phyloP scores from a whole-genome alignment of 2,329 filamentous ascomycete genomes.

The Aspergillus ustus region DNA sequence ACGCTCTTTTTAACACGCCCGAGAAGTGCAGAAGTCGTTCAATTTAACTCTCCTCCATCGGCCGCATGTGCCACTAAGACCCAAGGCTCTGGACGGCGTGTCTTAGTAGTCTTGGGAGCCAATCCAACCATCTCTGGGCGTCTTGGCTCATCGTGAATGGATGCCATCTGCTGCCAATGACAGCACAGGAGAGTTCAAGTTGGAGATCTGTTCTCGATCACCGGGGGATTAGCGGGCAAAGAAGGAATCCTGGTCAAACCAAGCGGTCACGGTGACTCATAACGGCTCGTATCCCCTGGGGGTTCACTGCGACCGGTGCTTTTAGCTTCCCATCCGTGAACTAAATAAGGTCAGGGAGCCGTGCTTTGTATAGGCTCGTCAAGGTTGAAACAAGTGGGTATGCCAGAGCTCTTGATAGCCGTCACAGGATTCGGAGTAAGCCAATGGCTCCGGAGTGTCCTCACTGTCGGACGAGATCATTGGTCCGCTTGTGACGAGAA shows the following conservation, averaged over 20 bases:
- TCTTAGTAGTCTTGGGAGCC: conserved; percentile 1
- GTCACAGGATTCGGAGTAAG: neutral
- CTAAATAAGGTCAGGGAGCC: neutral
- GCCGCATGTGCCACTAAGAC: neutral
- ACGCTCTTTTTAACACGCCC: neutral
- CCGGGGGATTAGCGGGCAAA: neutral
- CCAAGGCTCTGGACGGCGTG: neutral
- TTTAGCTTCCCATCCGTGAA: neutral
- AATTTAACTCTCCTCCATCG: neutral
- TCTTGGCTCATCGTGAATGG: conserved; percentile 5
- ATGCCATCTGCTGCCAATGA: neutral
- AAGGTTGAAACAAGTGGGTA: neutral
- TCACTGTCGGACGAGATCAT: neutral
- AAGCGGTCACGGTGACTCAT: neutral
- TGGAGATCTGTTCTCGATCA: neutral
- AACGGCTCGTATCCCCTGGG: neutral
- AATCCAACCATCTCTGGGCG: neutral
- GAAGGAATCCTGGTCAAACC: neutral
- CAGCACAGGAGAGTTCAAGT: neutral
- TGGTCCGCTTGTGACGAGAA: neutral
- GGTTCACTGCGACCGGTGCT: neutral
- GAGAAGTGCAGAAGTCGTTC: neutral
- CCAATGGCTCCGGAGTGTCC: neutral
- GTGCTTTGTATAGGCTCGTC: neutral
- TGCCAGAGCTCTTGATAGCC: neutral